Conservation (phyloP, 1,139 yeast species). For the Suhomyces taliae region DNA sequence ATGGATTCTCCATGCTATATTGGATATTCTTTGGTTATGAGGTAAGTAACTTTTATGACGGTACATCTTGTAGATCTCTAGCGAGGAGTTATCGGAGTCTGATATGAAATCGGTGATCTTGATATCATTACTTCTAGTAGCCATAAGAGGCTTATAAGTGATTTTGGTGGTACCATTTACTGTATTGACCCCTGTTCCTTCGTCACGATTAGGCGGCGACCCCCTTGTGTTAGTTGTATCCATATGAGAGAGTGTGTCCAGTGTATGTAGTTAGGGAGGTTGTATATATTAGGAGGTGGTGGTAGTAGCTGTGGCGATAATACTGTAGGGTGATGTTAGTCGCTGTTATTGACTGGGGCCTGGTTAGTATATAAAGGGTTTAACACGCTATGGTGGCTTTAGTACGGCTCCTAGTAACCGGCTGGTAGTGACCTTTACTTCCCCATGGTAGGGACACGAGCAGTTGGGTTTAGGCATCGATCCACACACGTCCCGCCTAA, state of each 20-base stretch:
- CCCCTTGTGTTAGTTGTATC: too few species aligned
- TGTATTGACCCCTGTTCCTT: not conserved
- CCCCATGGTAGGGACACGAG: slow-evolving; percentile 9
- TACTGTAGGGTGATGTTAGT: too few species aligned
- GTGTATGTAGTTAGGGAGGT: too few species aligned
- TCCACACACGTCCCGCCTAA: not conserved
- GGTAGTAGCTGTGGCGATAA: too few species aligned
- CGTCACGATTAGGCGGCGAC: not conserved
- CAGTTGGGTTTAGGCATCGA: not conserved
- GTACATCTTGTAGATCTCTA: slow-evolving; percentile 44
- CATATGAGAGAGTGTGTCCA: too few species aligned
- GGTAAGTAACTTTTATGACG: slow-evolving; percentile 45
- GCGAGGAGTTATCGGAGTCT: slow-evolving; percentile 35
- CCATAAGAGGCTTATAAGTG: slow-evolving; percentile 12
- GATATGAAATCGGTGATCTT: slow-evolving; percentile 22
- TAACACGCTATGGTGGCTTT: too few species aligned
- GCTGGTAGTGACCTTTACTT: slow-evolving; percentile 4
- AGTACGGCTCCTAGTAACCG: too few species aligned
- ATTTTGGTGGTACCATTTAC: slow-evolving; percentile 9
- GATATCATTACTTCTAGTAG: slow-evolving; percentile 7
- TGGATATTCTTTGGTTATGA: slow-evolving; percentile 44
- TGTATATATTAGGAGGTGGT: too few species aligned
- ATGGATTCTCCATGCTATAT: slow-evolving; percentile 51
- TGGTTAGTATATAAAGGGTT: too few species aligned
- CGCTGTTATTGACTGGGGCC: too few species aligned